These are phyloP conservation scores for Leishmania arabica DNA, from an alignment of 208 protist genomes.

Conservation along the genomic window DNA sequence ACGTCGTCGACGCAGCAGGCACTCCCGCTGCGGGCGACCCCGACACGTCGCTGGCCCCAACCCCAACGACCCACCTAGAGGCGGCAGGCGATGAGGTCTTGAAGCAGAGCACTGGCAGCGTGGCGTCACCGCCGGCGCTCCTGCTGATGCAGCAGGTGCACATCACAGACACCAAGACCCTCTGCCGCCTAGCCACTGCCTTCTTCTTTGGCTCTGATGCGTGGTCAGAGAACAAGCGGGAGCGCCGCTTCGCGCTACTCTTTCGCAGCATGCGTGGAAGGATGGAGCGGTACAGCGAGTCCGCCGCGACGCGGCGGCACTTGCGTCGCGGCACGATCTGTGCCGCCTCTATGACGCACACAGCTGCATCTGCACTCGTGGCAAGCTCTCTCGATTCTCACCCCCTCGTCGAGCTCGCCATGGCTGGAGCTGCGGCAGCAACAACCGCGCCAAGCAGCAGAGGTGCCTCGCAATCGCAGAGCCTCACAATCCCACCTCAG, in stretches of 20 bases:
- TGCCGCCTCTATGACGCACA: slow-evolving; percentile 11
- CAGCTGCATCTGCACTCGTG: background rate
- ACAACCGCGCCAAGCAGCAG: slow-evolving; percentile 8
- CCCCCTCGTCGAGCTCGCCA: slow-evolving; percentile 3
- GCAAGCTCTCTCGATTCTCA: slow-evolving; percentile 10
- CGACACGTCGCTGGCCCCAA: background rate
- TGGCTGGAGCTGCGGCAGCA: background rate
- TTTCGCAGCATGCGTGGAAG: slow-evolving; percentile 34
- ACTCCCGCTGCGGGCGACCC: background rate
- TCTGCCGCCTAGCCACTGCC: slow-evolving; percentile 65
- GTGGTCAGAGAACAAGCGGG: slow-evolving; percentile 32
- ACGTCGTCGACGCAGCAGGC: background rate
- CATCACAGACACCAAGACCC: slow-evolving; percentile 34
- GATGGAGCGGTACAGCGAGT: slow-evolving; percentile 36
- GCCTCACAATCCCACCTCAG: slow-evolving; percentile 16
- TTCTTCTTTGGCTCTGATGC: slow-evolving; percentile 71
- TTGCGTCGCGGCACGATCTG: slow-evolving; percentile 27
- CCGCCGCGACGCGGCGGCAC: slow-evolving; percentile 30
- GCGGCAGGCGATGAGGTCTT: background rate
- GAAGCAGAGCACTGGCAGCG: background rate
- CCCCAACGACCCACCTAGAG: background rate
- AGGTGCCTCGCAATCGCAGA: slow-evolving; percentile 17
- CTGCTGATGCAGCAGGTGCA: background rate
- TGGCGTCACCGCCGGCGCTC: background rate
- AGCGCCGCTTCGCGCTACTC: slow-evolving; percentile 37